Evolutionary conservation across 768 basidiomycete genomes (phyloP).

Genomic region (Lactarius psammicola): DNA sequence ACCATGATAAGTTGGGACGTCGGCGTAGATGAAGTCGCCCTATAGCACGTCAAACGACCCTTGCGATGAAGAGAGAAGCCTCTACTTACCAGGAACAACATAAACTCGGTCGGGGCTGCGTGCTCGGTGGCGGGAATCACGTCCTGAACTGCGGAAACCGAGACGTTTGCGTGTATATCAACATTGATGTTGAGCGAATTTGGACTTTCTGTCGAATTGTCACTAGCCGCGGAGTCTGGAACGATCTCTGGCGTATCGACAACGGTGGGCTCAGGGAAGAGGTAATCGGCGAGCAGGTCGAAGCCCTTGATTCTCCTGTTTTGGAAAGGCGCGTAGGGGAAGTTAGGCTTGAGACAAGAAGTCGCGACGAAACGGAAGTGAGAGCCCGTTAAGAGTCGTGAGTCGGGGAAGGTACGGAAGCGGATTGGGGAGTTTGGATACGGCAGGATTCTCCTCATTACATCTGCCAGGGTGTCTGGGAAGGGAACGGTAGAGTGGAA

Average conservation of each 20-base stretch:
- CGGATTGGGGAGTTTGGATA: constrained; percentile 50
- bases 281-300: constrained; percentile 58
- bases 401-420: constrained; percentile 77
- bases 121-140: constrained; percentile 4
- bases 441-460: constrained; percentile 48
- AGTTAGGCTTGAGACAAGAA: constrained; percentile 68
- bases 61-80: neutral
- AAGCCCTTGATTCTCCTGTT: constrained; percentile 58
- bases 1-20: constrained; percentile 63
- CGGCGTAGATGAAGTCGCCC: constrained; percentile 76
- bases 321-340: constrained; percentile 62
- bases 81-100: constrained; percentile 52
- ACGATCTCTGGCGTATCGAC: constrained; percentile 16
- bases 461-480: constrained; percentile 44
- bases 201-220: constrained; percentile 14
- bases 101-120: constrained; percentile 48
- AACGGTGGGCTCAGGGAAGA: constrained; percentile 38
- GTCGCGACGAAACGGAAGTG: constrained; percentile 70
- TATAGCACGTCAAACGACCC: constrained; percentile 4
- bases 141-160: constrained; percentile 20
- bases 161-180: neutral
- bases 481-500: too few relatives aligned
- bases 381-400: constrained; percentile 49
- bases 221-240: constrained; percentile 1
- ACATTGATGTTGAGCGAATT: neutral